Evolutionary conservation across 2,329 filamentous ascomycete genomes (phyloP), one percentile per base, ranked within the genome.

Genomic region (Claviceps sp.): DNA sequence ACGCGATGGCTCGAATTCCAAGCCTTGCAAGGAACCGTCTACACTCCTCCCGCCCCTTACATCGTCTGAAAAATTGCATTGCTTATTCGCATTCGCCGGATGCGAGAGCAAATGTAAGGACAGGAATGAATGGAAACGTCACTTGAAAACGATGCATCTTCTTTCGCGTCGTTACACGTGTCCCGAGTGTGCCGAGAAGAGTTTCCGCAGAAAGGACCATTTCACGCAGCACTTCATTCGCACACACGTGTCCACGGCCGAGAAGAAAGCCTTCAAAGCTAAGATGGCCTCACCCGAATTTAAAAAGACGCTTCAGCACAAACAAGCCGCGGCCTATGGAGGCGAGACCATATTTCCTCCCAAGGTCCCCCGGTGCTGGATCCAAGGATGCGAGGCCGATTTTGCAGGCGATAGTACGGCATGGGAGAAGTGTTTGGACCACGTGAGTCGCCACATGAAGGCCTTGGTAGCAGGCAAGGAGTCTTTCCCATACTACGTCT

Each of bases 121-220:
- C 58, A 95, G 95, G 70, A 95, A 95, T 63, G 90, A 96, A 65
- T 96, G 91, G 91, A 96, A 96, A 67, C 81, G 91, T 0, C 91
- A 97, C 63, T 81, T 91, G 60, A 71, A 74, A 36, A 86, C 85
- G 0, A 86, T 95, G 62, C 91, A 97, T 62, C 72, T 95, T 22
- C 78, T 83, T 51, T 72, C 87, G 3, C 71, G 77, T 45, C 86
- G 82, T 67, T 96, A 84, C 79, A 74, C 84, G 53, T 97, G 90
- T 69, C 77, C 82, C 57, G 72, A 85, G 36, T 84, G 79, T 55
- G 62, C 66, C 7, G 84, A 81, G 63, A 67, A 64, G 16, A 62
- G 68, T 26, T 95, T 95, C 72, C 94, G 94, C 67, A 85, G 90
- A 61, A 95, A 94, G 64, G 90, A 96, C 61, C 78, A 96, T 9